Conservation (phyloP, 805 yeast species). For the Candida nanaspora region DNA sequence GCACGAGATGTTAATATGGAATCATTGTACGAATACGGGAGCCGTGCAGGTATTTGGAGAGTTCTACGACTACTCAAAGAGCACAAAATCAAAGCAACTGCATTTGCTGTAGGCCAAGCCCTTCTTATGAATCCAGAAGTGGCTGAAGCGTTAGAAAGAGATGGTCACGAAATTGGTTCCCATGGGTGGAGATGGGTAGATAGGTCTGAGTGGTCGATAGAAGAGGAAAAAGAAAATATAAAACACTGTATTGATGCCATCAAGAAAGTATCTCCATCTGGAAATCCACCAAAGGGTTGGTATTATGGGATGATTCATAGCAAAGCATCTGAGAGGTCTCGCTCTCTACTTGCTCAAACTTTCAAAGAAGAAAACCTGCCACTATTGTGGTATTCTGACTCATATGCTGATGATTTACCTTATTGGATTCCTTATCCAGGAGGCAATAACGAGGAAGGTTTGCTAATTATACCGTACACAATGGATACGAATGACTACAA, state of each 20-base stretch:
- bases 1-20: constrained; percentile 6
- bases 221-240: constrained; percentile 26
- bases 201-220: constrained; percentile 20
- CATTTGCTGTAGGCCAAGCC: constrained; percentile 33
- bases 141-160: constrained; percentile 27
- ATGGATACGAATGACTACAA: constrained; percentile 21
- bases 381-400: constrained; percentile 27
- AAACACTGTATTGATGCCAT: constrained; percentile 21
- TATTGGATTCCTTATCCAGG: constrained; percentile 27
- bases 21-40: constrained; percentile 9
- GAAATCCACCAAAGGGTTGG: constrained; percentile 29
- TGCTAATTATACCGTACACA: constrained; percentile 20
- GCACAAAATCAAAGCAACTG: constrained; percentile 25
- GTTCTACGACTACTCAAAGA: constrained; percentile 26
- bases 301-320: constrained; percentile 26
- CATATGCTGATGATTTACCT: constrained; percentile 30
- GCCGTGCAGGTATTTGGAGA: constrained; percentile 14
- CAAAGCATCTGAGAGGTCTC: constrained; percentile 24
- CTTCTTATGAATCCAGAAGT: constrained; percentile 26
- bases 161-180: constrained; percentile 31
- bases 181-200: constrained; percentile 31
- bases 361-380: constrained; percentile 26
- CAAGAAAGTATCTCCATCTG: constrained; percentile 22
- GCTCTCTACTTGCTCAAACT: constrained; percentile 26
- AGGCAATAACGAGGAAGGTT: constrained; percentile 13